These are phyloP conservation scores for Rhizophora apiculata DNA, from an alignment of 345 rosid genomes.

Conservation along the genomic window DNA sequence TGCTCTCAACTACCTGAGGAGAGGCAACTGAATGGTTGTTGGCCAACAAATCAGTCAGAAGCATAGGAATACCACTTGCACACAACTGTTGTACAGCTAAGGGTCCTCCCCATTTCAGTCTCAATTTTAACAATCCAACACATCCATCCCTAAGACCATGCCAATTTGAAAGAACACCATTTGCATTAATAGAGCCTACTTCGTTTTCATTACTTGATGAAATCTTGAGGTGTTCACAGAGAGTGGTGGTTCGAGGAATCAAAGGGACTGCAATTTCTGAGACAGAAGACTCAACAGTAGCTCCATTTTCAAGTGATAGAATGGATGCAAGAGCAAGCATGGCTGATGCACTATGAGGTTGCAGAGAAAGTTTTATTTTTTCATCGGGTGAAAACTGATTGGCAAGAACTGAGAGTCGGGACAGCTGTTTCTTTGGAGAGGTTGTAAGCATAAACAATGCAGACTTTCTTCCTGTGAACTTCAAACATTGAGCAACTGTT, in stretches of 20 bases:
- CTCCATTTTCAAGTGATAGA: conserved; percentile 79
- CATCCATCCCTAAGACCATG: conserved; percentile 91
- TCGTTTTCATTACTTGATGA: conserved; percentile 42
- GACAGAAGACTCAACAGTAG: conserved; percentile 71
- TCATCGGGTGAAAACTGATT: conserved; percentile 65
- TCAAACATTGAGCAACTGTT: conserved; percentile 78
- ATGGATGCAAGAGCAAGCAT: conserved; percentile 94
- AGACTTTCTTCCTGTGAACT: conserved; percentile 80
- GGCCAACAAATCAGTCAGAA: conserved; percentile 64
- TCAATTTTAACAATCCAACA: conserved; percentile 81
- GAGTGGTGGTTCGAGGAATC: conserved; percentile 81
- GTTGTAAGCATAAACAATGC: conserved; percentile 83
- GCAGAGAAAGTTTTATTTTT: conserved; percentile 49
- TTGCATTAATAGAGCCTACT: conserved; percentile 22
- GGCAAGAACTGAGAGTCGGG: conserved; percentile 77
- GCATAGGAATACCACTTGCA: conserved; percentile 78
- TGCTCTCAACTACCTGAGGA: conserved; percentile 38
- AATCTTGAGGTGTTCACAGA: conserved; percentile 68
- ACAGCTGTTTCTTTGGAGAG: conserved; percentile 73
- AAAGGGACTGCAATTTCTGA: conserved; percentile 73
- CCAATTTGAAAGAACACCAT: conserved; percentile 60
- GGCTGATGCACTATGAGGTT: conserved; percentile 73
- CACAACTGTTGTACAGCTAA: conserved; percentile 76
- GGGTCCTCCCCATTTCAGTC: conserved; percentile 81
- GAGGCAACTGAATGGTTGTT: conserved; percentile 37